phyloP scores from a whole-genome alignment of 1,284 basidiomycete genomes.

The Puccinia novopanici region DNA sequence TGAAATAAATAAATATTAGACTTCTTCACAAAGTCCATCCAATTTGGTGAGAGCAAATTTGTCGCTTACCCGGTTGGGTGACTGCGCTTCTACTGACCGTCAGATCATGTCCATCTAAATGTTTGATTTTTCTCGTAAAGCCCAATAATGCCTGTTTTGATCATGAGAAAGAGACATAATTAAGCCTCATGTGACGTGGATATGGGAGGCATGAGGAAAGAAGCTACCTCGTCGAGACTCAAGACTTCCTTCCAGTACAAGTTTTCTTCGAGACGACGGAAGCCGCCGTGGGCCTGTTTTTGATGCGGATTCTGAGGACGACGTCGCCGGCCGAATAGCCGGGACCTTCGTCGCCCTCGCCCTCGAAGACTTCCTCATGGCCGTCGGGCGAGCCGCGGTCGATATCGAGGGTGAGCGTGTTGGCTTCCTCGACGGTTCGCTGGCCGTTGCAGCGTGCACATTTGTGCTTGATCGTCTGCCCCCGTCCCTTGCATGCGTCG shows the following conservation, averaged over 20 bases:
- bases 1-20: not conserved
- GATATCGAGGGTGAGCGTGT: slow-evolving; percentile 75
- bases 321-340: slow-evolving; percentile 92
- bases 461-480: slow-evolving; percentile 68
- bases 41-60: slow-evolving; percentile 1
- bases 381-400: slow-evolving; percentile 86
- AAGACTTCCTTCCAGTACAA: slow-evolving; percentile 87
- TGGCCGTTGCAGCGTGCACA: slow-evolving; percentile 80
- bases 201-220: not conserved
- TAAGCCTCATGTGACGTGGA: too few relatives aligned
- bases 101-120: slow-evolving; percentile 83
- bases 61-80: slow-evolving; percentile 75
- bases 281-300: slow-evolving; percentile 70
- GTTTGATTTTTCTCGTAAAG: slow-evolving; percentile 80
- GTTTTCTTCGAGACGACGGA: slow-evolving; percentile 80
- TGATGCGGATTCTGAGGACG: slow-evolving; percentile 75
- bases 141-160: slow-evolving; percentile 70
- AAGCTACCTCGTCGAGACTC: slow-evolving; percentile 77
- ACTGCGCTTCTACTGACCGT: slow-evolving; percentile 72
- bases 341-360: slow-evolving; percentile 87
- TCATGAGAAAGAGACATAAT: not conserved
- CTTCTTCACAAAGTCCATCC: not conserved
- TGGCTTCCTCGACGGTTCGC: slow-evolving; percentile 69
- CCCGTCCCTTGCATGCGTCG: slow-evolving; percentile 75
- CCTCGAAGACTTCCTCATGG: slow-evolving; percentile 84